Conservation (phyloP, 2,329 filamentous ascomycete species). For the Pseudogymnoascus pannorum region DNA sequence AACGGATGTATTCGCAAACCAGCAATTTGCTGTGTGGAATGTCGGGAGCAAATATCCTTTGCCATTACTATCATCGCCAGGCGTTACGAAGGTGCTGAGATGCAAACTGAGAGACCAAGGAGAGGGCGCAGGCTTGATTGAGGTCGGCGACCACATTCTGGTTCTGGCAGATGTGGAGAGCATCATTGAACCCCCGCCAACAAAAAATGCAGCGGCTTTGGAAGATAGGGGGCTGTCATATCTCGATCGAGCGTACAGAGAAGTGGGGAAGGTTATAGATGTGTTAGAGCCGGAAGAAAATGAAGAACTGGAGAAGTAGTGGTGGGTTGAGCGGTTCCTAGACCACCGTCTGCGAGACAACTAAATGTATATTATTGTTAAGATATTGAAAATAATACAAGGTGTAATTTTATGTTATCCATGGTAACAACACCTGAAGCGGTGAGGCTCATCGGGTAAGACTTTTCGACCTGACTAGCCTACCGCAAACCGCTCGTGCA, state of each 20-base stretch:
- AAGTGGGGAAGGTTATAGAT: conserved; percentile 8
- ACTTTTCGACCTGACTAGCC: conserved; percentile 1
- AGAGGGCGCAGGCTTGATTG: conserved; percentile 15
- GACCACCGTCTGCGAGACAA: not conserved
- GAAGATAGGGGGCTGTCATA: conserved; percentile 10
- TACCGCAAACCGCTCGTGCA: not conserved
- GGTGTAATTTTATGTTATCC: not conserved
- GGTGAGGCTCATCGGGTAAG: not conserved
- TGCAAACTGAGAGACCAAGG: conserved; percentile 17
- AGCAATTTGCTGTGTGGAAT: conserved; percentile 6
- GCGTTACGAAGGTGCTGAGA: conserved; percentile 16
- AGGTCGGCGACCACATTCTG: conserved; percentile 25
- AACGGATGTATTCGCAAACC: conserved; percentile 8
- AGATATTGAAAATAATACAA: not conserved
- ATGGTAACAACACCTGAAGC: not conserved
- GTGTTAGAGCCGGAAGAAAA: not conserved
- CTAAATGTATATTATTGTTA: conserved; percentile 6
- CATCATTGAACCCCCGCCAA: conserved; percentile 14
- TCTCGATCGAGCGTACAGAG: conserved; percentile 11
- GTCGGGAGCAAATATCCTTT: conserved; percentile 1
- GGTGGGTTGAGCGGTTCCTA: not conserved
- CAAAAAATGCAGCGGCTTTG: not conserved
- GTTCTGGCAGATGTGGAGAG: conserved; percentile 22
- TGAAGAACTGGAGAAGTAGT: not conserved
- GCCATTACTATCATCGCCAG: conserved; percentile 15